Percentiles rank a stretch among this genome's conserved stretches.
Conservation (phyloP, 164 flowering plant genomes). For the Platanus orientalis region DNA sequence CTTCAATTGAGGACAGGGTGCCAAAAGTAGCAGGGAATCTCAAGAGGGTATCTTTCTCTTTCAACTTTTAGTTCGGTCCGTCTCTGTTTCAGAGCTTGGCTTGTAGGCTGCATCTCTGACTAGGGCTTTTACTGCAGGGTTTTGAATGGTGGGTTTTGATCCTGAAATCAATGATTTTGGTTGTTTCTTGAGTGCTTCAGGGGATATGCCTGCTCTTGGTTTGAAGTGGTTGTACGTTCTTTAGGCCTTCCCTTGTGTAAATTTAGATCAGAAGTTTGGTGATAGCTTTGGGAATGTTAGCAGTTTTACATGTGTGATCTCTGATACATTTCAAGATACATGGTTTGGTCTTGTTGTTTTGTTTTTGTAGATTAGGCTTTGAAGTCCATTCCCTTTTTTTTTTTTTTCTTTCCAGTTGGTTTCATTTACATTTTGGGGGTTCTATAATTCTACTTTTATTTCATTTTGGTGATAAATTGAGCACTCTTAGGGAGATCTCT, state of each 20-base stretch:
- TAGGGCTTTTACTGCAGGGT: conserved; percentile 35
- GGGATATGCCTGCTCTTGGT: conserved; percentile 18
- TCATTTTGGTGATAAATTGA: conserved; percentile 5
- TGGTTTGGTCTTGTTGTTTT: conserved; percentile 5
- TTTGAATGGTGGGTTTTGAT: conserved; percentile 14
- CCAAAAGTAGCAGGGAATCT: conserved; percentile 61
- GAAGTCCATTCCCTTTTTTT: conserved; percentile 20
- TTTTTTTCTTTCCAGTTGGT: conserved; percentile 3
- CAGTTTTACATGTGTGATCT: conserved; percentile 18
- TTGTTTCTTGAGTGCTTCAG: conserved; percentile 33
- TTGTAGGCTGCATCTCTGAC: conserved; percentile 39
- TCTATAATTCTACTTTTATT: too few relatives aligned
- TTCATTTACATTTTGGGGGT: conserved; percentile 1
- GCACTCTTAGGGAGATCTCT: neutral
- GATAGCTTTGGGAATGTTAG: conserved; percentile 23
- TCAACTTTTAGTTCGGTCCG: conserved; percentile 38
- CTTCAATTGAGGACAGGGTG: conserved; percentile 37
- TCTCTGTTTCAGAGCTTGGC: conserved; percentile 26
- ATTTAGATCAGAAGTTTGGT: conserved; percentile 23
- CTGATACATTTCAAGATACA: conserved; percentile 18
- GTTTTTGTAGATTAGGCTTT: conserved; percentile 16
- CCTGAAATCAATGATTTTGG: conserved; percentile 39
- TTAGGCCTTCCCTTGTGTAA: conserved; percentile 9
- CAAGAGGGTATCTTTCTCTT: conserved; percentile 59
- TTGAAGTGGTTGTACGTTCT: conserved; percentile 19